Base-by-base conservation (phyloP, 768 basidiomycete species). In the Phlebiopsis flavidoalba region DNA sequence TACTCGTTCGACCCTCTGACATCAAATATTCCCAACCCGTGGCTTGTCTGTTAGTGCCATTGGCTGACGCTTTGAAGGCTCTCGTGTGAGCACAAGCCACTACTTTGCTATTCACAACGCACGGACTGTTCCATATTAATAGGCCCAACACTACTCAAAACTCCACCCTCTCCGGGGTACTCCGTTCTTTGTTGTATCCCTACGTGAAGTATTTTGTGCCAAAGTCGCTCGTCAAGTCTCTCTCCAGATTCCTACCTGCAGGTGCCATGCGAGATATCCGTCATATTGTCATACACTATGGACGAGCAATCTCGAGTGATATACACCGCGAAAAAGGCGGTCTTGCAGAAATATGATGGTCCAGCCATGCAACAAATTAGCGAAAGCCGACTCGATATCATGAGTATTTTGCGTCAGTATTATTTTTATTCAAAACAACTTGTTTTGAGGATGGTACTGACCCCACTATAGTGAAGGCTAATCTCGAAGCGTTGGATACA, bases 1-100 rank as follows among this genome's bases (percentile, higher is more conserved):
- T 71, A 70, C 46, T 74, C 75, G 0, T 76, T 77, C 53, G 74
- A 76, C 43, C 58, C 67, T 3, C 70, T 82, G 3, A 35, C 53
- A 3, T 50, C 43, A 19, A 40, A 51, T n/a, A 74, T 59, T 12
- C 53, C 48, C 21, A 65, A 71, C 60, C 55, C 55, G 21, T 73
- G 69, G 62, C n/a, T n/a, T n/a, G n/a, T n/a, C n/a, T n/a, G n/a
- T n/a, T n/a, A n/a, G n/a, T n/a, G n/a, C n/a, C n/a, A n/a, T n/a
- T n/a, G n/a, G n/a, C n/a, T 12, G 66, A 65, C 19, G 69, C 69
- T 6, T 59, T 73, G 36, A 70, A 71, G 62, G 64, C 63, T 73
- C 65, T 74, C 68, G 33, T 80, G 67, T 70, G 17, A 33, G 69
- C 33, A 17, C 40, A n/a, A 12, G 4, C 2, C 35, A 37, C n/a